Evolutionary conservation across 2,329 filamentous ascomycete species (phyloP).

Genomic region (Trichoderma atroviride): DNA sequence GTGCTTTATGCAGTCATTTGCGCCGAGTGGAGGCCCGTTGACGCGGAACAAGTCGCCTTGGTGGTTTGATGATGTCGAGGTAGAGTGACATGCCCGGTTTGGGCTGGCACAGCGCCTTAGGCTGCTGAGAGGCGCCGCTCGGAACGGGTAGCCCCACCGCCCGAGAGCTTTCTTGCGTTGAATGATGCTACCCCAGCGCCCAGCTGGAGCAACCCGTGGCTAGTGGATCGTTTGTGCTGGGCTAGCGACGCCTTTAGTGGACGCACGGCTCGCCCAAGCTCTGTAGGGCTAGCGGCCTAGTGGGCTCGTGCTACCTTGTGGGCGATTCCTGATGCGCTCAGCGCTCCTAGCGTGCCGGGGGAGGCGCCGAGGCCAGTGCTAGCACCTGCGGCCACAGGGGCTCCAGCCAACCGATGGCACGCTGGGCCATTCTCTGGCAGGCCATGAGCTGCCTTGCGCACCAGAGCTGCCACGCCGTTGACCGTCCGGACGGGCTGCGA

Average conservation of each 20-base stretch:
- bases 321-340: conserved; percentile 3
- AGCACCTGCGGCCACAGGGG: conserved; percentile 22
- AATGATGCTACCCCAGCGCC: conserved; percentile 11
- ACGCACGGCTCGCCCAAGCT: neutral
- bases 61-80: conserved; percentile 28
- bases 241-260: conserved; percentile 3
- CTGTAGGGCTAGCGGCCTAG: conserved; percentile 14
- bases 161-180: conserved; percentile 1
- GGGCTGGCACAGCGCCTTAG: conserved; percentile 19
- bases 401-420: conserved; percentile 5
- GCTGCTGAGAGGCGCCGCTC: conserved; percentile 24
- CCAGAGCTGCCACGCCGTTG: neutral
- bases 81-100: conserved; percentile 28
- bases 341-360: conserved; percentile 14
- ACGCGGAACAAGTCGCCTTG: neutral
- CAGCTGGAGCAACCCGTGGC: conserved; percentile 4
- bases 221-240: conserved; percentile 7
- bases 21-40: conserved; percentile 9
- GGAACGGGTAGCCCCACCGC: conserved; percentile 25
- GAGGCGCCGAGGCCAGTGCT: conserved; percentile 18
- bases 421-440: conserved; percentile 12
- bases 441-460: conserved; percentile 12
- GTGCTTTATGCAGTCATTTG: neutral
- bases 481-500: conserved; percentile 4
- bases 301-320: conserved; percentile 8